Base-by-base conservation (phyloP, 2,329 filamentous ascomycete genomes). In the Teratosphaeria zuluensis region DNA sequence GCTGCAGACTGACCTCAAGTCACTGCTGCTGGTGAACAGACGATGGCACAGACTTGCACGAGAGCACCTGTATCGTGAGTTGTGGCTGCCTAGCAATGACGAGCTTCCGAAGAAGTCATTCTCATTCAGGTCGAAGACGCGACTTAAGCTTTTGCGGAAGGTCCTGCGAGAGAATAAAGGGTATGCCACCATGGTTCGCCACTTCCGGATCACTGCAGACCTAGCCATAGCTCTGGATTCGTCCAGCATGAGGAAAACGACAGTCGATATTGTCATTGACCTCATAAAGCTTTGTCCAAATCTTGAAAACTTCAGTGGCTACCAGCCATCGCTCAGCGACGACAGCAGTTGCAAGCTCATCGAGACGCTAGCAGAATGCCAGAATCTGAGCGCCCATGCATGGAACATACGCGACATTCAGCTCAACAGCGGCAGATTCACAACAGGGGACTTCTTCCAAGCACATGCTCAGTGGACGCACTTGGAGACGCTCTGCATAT, bases 261-360 rank as follows among this genome's bases (percentile, higher is more conserved):
- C 81, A 56, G 72, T 79, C 51, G 78, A 82, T 59, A 60, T 79
- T 19, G 69, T 84, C 19, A 79, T 80, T 5, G 82, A 81, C 0
- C 72, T 85, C 42, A 79, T 85, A 33, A 82, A 83, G 77, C 77
- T 78, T 2, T 84, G 81, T 64, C 81, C 82, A 7, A 81, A 80
- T 60, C 69, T 85, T 24, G 80, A 84, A 68, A 75, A 76, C 30
- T 69, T 85, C 7, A 67, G 77, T 33, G 82, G 82, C 5, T 78
- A 83, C 58, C 75, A 77, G 54, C 71, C 80, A n/a, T 75, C 78
- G 58, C 19, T 58, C 53, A 16, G 56, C 53, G 35, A 66, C 59
- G 38, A 54, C 28, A 51, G 57, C 54, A 54, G 55, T 46, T 51
- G 53, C 5, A 58, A 55, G 33, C 57, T 68, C 5, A 53, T 65